Evolutionary conservation across 176 grass and related monocot species (phyloP), one percentile per base, ranked within the genome.

Genomic region (Coix lacrymajobi): DNA sequence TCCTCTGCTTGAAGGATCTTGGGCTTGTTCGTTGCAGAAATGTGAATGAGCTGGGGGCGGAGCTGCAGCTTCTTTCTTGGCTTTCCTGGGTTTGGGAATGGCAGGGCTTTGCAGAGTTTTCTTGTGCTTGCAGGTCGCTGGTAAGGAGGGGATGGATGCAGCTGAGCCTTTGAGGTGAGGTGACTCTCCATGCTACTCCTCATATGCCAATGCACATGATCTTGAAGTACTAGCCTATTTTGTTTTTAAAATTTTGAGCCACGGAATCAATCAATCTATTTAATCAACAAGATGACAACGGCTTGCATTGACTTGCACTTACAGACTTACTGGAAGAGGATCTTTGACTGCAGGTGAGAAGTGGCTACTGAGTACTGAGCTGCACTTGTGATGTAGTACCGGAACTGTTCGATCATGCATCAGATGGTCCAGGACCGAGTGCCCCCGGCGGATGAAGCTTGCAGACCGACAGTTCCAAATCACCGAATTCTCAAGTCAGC

Each of bases 401-500:
- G n/a, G n/a, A 60, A 74, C 62, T 46, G 20, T 89, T 26, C 6
- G 73, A 64, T 17, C 11, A n/a, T 3, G 3, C 40, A 81, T 81
- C 51, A 0, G 49, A 85, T 3, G 69, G 25, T 33, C 36, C 52
- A 78, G 20, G 37, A n/a, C 0, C 25, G 4, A 75, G 10, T 13
- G 17, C 9, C 16, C n/a, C n/a, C 34, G 39, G 32, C 26, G 51
- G 38, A 29, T 71, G 8, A 36, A 26, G 41, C 6, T 43, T 24
- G 25, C 13, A 15, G 28, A 56, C 74, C 22, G 66, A 57, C 74
- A 6, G 38, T 67, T 45, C 45, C 17, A 57, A 48, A 29, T 56
- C 78, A 73, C 34, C 28, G n/a, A 71, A 39, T 69, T 81, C 74
- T 51, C 0, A 89, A 85, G 88, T 85, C 83, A 89, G 82, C 83